Conservation (phyloP, 495 filamentous ascomycete genomes). For the Pyrenopolyporus hunteri region DNA sequence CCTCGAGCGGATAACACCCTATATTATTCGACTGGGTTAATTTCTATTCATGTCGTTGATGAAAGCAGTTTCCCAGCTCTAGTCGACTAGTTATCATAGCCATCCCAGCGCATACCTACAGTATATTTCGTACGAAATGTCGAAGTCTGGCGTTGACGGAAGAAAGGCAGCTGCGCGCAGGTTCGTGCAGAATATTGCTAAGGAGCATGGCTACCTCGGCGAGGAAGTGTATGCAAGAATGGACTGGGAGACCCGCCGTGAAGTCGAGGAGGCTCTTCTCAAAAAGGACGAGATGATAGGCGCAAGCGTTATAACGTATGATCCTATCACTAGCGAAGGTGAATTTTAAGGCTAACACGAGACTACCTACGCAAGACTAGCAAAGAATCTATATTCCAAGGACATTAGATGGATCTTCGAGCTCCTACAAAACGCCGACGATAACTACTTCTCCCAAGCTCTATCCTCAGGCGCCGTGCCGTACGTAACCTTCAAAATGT, state of each 20-base stretch:
- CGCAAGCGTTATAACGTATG: slow-evolving; percentile 45
- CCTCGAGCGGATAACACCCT: too few species aligned
- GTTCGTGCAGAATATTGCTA: slow-evolving; percentile 14
- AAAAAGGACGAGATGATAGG: slow-evolving; percentile 43
- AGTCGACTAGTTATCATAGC: too few species aligned
- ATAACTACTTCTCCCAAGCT: slow-evolving; percentile 43
- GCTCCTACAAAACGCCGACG: slow-evolving; percentile 53
- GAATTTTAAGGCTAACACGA: slow-evolving; percentile 2
- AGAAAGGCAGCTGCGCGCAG: slow-evolving; percentile 2
- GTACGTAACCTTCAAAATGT: slow-evolving; percentile 44
- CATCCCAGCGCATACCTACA: too few species aligned
- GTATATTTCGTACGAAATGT: not conserved
- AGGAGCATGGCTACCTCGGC: slow-evolving; percentile 25
- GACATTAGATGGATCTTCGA: slow-evolving; percentile 49
- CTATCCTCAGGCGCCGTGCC: slow-evolving; percentile 24
- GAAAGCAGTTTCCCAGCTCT: too few species aligned
- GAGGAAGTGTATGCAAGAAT: slow-evolving; percentile 3
- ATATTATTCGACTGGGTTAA: too few species aligned
- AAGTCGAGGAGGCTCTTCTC: slow-evolving; percentile 40
- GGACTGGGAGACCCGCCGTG: slow-evolving; percentile 29
- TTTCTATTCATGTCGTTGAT: too few species aligned
- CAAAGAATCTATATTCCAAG: slow-evolving; percentile 48
- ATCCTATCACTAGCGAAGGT: not conserved
- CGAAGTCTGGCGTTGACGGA: not conserved
- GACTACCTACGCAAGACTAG: slow-evolving; percentile 37